A percentile compares a stretch with the other conserved stretches of the same genome.
These are phyloP conservation scores for Trametes versicolor DNA, from an alignment of 1,284 basidiomycete genomes.

Conservation along the genomic window DNA sequence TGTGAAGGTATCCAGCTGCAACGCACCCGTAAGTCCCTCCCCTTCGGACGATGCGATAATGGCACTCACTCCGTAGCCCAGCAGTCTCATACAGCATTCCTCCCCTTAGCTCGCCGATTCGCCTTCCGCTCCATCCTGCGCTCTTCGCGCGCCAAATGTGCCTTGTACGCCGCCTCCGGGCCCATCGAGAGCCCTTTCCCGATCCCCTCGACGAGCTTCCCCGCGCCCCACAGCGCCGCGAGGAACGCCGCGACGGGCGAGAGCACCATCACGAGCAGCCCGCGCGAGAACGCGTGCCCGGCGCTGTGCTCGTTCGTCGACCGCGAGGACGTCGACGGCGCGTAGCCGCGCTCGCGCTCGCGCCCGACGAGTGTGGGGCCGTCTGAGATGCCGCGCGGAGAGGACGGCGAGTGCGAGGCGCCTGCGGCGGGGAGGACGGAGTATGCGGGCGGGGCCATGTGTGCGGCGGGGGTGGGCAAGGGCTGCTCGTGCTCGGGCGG, in stretches of 20 bases:
- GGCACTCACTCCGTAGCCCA: not conserved
- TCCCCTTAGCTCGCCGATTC: not conserved
- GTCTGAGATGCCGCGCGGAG: not conserved
- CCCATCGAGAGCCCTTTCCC: slow-evolving; percentile 18
- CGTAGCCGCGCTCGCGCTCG: not conserved
- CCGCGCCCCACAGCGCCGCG: slow-evolving; percentile 19
- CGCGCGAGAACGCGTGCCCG: slow-evolving; percentile 7
- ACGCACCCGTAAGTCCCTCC: not conserved
- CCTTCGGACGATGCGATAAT: not conserved
- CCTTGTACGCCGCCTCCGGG: slow-evolving; percentile 20
- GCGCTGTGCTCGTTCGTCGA: slow-evolving; percentile 9
- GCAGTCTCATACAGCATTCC: not conserved
- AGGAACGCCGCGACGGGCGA: slow-evolving; percentile 17
- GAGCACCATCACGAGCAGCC: slow-evolving; percentile 17
- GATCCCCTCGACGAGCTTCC: slow-evolving; percentile 22
- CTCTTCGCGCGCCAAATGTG: slow-evolving; percentile 7
- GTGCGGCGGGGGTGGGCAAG: not conserved
- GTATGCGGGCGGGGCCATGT: slow-evolving; percentile 5
- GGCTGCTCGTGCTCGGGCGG: slow-evolving; percentile 6
- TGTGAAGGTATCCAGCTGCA: not conserved
- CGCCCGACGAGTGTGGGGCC: not conserved
- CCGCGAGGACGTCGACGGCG: not conserved
- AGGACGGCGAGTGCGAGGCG: not conserved
- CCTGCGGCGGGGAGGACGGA: not conserved
- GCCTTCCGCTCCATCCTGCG: not conserved